Percentiles rank a stretch among this genome's conserved stretches.
These are phyloP conservation scores for Colletotrichum lini DNA, from an alignment of 2,329 filamentous ascomycete species.

Conservation along the genomic window DNA sequence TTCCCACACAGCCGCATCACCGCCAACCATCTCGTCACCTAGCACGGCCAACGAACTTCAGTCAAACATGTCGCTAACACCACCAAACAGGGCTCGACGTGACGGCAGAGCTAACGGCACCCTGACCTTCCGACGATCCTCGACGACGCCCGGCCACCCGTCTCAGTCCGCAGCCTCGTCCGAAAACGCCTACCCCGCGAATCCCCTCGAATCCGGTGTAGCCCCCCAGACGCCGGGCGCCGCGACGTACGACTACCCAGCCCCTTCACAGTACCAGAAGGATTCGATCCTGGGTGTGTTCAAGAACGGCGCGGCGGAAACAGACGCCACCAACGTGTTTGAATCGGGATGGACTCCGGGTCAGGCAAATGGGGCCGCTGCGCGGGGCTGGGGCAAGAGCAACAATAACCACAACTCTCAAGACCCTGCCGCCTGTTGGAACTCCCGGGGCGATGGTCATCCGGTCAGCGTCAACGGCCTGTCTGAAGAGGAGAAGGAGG, in stretches of 20 bases:
- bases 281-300: constrained; percentile 85
- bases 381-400: constrained; percentile 82
- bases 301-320: constrained; percentile 59
- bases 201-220: constrained; percentile 46
- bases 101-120: constrained; percentile 74
- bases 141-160: constrained; percentile 67
- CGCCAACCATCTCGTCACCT: not conserved
- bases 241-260: constrained; percentile 46
- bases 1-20: constrained; percentile 27
- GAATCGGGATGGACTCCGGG: constrained; percentile 85
- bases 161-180: constrained; percentile 54
- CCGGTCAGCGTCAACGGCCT: constrained; percentile 83
- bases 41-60: not conserved
- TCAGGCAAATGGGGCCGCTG: constrained; percentile 73
- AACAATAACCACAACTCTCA: constrained; percentile 80
- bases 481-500: constrained; percentile 73
- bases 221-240: constrained; percentile 57
- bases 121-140: constrained; percentile 75
- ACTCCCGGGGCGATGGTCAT: constrained; percentile 76
- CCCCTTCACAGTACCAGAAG: constrained; percentile 78
- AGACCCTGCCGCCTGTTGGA: constrained; percentile 95
- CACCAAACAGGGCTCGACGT: constrained; percentile 66
- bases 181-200: constrained; percentile 53
- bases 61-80: constrained; percentile 5
- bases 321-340: constrained; percentile 76